Base-by-base conservation (phyloP, 208 protist genomes). In the Trypanosoma platydactyli region DNA sequence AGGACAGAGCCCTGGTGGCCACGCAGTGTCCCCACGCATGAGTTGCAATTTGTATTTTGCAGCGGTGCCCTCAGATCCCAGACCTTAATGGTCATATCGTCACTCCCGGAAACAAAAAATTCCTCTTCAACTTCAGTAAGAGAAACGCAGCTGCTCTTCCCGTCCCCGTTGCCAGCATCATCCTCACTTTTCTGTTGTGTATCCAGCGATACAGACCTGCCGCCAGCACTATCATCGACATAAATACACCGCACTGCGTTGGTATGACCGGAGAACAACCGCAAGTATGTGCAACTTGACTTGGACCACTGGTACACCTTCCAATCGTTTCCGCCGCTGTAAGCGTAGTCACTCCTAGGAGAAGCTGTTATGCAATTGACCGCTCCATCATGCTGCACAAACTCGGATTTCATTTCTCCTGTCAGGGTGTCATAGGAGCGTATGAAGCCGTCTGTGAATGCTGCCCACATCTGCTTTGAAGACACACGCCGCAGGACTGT, bases 271-370 rank as follows among this genome's bases (percentile, higher is more conserved):
- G 73, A 60, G 64, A 87, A 80, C 59, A 90, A 66, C 42, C 79
- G 77, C 35, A 82, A 64, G 54, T 80, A 86, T 50, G 80, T 80
- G 60, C 80, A 80, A 42, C 74, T 76, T 13, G 72, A 70, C 24
- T 73, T 76, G 50, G 79, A 72, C 81, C 80, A 93, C 66, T 81
- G 71, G 56, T 88, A 79, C 33, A 93, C 67, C 72, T 93, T 89
- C 79, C 83, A 86, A 66, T 90, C 83, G 4, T 74, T 77, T 25
- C 83, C 86, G 11, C 73, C 86, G 27, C 79, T 85, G 59, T 81
- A 88, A 13, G 89, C 83, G 61, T 77, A 73, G 50, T 78, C 77
- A 65, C 72, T 76, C 40, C 48, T 70, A 18, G 64, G 67, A 59
- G 67, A 69, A 46, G 79, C 76, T 22, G 79, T 68, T 2, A 78